Conservation (phyloP, 208 protist genomes). For the Crithidia mellificae region DNA sequence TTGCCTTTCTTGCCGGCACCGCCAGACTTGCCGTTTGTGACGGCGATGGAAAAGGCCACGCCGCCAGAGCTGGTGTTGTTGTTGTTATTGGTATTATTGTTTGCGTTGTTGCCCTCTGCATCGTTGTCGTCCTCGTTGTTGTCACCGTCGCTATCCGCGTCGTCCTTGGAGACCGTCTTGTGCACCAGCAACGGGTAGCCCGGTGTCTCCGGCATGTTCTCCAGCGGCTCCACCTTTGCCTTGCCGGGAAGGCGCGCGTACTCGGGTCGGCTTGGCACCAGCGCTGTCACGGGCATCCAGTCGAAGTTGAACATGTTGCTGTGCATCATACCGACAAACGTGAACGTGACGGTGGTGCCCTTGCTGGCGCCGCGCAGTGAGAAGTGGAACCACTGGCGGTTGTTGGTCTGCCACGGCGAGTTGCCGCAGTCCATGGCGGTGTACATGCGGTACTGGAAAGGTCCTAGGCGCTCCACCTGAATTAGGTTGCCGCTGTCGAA, state of each 20-base stretch:
- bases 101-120: neutral
- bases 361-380: slow-evolving; percentile 73
- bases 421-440: slow-evolving; percentile 87
- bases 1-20: slow-evolving; percentile 37
- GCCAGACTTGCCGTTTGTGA: slow-evolving; percentile 13
- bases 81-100: slow-evolving; percentile 2
- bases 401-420: slow-evolving; percentile 77
- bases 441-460: slow-evolving; percentile 77
- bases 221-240: slow-evolving; percentile 53
- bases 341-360: slow-evolving; percentile 59
- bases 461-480: slow-evolving; percentile 75
- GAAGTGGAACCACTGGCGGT: slow-evolving; percentile 94
- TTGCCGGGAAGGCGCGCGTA: slow-evolving; percentile 75
- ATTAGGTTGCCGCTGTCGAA: slow-evolving; percentile 93
- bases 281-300: slow-evolving; percentile 79
- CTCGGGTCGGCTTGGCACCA: slow-evolving; percentile 54
- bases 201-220: slow-evolving; percentile 77
- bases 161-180: slow-evolving; percentile 22
- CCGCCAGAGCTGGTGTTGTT: slow-evolving; percentile 19
- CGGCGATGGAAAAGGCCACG: slow-evolving; percentile 22
- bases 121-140: slow-evolving; percentile 41
- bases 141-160: slow-evolving; percentile 32
- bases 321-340: slow-evolving; percentile 84
- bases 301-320: slow-evolving; percentile 85
- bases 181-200: slow-evolving; percentile 74